Conservation (phyloP, 495 filamentous ascomycete species). For the Lichenothelia convexa region DNA sequence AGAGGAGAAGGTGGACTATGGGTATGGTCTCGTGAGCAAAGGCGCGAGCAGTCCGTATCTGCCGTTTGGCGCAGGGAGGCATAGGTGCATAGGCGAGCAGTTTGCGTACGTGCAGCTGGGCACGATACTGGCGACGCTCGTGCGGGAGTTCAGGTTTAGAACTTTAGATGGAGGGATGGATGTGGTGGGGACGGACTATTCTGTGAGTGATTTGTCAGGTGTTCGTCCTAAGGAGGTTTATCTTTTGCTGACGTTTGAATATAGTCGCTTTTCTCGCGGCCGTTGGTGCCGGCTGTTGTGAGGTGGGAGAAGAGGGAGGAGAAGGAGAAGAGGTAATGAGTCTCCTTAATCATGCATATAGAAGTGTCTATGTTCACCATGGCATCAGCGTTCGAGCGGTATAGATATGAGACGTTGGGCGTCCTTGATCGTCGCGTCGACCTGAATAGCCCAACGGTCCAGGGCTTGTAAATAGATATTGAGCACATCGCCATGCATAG, state of each 20-base stretch:
- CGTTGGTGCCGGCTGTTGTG: constrained; percentile 13
- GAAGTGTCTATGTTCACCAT: too few species aligned
- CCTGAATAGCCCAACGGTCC: too few species aligned
- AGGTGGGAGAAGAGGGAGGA: constrained; percentile 14
- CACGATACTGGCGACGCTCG: constrained; percentile 64
- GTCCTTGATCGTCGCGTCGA: too few species aligned
- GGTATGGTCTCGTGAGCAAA: constrained; percentile 83
- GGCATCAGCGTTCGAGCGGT: too few species aligned
- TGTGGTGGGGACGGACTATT: constrained; percentile 75
- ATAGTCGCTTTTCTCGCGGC: constrained; percentile 12
- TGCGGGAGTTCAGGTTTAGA: constrained; percentile 55
- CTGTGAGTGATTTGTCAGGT: constrained; percentile 30
- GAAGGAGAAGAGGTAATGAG: too few species aligned
- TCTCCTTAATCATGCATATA: too few species aligned
- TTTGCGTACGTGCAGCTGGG: constrained; percentile 87
- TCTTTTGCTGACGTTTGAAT: neutral
- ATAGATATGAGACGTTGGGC: too few species aligned
- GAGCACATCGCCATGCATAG: too few species aligned
- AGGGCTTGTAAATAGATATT: too few species aligned
- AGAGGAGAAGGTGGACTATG: constrained; percentile 73
- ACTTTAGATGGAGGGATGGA: constrained; percentile 47
- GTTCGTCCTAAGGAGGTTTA: neutral
- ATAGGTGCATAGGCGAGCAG: constrained; percentile 92
- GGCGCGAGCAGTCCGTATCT: constrained; percentile 75
- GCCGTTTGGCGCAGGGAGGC: constrained; percentile 84